These are phyloP conservation scores for Darksidea phi DNA, from an alignment of 495 filamentous ascomycete species.

Conservation along the genomic window DNA sequence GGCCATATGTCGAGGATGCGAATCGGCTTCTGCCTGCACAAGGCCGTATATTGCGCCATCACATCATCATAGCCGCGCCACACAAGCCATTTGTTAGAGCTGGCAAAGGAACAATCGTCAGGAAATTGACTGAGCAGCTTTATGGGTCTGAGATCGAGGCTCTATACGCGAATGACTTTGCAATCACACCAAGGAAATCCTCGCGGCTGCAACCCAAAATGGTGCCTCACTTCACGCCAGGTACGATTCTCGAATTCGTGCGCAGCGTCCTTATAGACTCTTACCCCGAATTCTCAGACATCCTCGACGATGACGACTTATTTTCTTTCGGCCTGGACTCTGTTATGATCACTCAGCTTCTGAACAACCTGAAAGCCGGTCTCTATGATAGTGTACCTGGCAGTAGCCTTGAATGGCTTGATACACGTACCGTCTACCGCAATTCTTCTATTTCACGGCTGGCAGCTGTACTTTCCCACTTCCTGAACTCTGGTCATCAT, in stretches of 20 bases:
- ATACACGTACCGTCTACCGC: conserved; percentile 3
- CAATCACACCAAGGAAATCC: too few relatives aligned
- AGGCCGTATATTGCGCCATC: conserved; percentile 5
- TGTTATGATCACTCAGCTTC: conserved; percentile 3
- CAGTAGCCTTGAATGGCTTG: conserved; percentile 9
- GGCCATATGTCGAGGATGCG: conserved; percentile 16
- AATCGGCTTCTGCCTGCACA: conserved; percentile 16
- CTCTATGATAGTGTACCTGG: background rate
- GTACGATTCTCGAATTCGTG: background rate
- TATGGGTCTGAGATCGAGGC: conserved; percentile 17
- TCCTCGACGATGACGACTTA: conserved; percentile 3
- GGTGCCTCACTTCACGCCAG: background rate
- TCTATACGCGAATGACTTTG: conserved; percentile 2
- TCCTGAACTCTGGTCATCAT: conserved; percentile 2
- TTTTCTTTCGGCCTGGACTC: conserved; percentile 18
- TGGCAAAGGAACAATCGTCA: conserved; percentile 21
- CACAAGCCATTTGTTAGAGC: conserved; percentile 16
- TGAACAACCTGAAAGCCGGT: background rate
- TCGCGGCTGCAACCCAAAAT: background rate
- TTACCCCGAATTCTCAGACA: background rate
- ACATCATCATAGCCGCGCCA: background rate
- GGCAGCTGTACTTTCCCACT: background rate
- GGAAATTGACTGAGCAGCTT: conserved; percentile 5
- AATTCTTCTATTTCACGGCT: background rate
- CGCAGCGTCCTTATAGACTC: background rate